Base-by-base conservation (phyloP, 169 alveolate species). In the Prorocentrum cordatum region DNA sequence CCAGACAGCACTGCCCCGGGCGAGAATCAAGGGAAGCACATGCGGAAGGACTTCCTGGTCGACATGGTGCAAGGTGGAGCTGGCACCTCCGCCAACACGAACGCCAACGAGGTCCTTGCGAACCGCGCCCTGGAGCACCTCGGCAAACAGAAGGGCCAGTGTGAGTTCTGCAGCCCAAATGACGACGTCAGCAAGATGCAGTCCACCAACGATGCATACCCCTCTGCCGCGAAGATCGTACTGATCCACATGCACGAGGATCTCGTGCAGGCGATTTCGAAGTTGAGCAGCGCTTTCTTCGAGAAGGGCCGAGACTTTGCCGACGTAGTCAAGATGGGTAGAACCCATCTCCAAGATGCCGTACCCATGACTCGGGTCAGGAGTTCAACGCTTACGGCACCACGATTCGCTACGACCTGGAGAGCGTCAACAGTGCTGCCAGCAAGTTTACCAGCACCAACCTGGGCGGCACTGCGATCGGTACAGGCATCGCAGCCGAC, bases 401-500 rank as follows among this genome's bases (percentile, higher is more conserved):
- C 29, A 59, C 79, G 2, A 72, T 80, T 59, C 68, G 62, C 58
- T 32, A 39, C 54, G 77, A 32, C 58, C 18, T 66, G 27, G 73
- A 64, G n/a, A n/a, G n/a, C n/a, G n/a, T n/a, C n/a, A n/a, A n/a
- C n/a, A n/a, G n/a, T n/a, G n/a, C n/a, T n/a, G n/a, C n/a, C n/a
- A n/a, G 3, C 42, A 35, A 79, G 79, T 80, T 80, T 14, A 27
- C 58, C 67, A 61, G 54, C 58, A 38, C 79, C 31, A 80, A 80
- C 38, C 36, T 80, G 77, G 90, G 90, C 26, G 90, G 90, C 79
- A 80, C 90, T 0, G 90, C 90, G 47, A 80, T 80, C 61, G 90
- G 90, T 36, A 80, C 90, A 29, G 79, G 79, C 54, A 80, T 80
- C 54, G 90, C 90, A 0, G 90, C 90, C 20, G 90, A 80, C 39